phyloP scores from a whole-genome alignment of 768 basidiomycete species.

The Pleurotus citrinopileatus region DNA sequence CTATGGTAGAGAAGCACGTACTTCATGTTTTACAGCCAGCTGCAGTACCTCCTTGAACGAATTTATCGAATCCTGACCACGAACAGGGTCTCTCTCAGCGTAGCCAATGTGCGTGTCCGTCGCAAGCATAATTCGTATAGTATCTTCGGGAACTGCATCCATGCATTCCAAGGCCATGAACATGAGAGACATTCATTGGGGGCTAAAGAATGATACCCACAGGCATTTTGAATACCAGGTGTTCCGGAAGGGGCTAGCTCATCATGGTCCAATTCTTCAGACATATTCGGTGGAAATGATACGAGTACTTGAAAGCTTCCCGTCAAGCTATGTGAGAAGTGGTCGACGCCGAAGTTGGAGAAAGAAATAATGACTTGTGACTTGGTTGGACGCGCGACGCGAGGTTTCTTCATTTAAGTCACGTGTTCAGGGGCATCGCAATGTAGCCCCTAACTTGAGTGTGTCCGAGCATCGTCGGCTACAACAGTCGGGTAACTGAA shows the following conservation, averaged over 20 bases:
- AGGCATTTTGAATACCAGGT: conserved; percentile 34
- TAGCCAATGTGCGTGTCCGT: conserved; percentile 98
- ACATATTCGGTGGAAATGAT: conserved; percentile 16
- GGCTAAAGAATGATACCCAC: too few species aligned
- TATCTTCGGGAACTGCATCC: conserved; percentile 66
- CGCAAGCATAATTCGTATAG: conserved; percentile 81
- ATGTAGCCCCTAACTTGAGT: not conserved
- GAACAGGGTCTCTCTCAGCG: conserved; percentile 88
- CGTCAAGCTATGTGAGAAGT: too few species aligned
- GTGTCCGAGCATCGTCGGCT: too few species aligned
- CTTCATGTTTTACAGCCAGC: conserved; percentile 84
- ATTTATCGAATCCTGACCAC: conserved; percentile 93
- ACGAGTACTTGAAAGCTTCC: too few species aligned
- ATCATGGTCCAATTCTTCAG: conserved; percentile 21
- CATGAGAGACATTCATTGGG: too few species aligned
- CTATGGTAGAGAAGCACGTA: conserved; percentile 39
- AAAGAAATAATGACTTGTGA: not conserved
- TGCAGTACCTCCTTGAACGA: conserved; percentile 94
- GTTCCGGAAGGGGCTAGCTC: conserved; percentile 20
- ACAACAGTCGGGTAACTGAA: too few species aligned
- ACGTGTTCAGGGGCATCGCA: not conserved
- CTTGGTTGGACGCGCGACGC: not conserved
- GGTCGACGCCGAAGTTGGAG: not conserved
- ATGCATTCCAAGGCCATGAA: too few species aligned
- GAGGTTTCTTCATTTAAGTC: not conserved